phyloP scores from a whole-genome alignment of 805 yeast genomes.

The Debaryomyces tyrocola region DNA sequence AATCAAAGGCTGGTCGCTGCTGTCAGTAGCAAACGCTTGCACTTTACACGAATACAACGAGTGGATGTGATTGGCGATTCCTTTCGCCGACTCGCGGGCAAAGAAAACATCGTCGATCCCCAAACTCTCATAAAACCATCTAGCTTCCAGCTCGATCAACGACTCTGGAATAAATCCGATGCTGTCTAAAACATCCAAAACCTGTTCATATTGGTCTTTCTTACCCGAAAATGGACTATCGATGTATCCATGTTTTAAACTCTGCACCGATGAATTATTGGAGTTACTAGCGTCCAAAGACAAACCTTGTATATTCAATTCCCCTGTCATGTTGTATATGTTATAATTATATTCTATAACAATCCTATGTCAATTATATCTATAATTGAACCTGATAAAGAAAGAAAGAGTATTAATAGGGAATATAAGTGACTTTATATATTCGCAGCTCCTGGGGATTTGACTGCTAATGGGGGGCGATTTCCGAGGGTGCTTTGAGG shows the following conservation, averaged over 20 bases:
- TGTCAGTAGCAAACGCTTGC: conserved; percentile 58
- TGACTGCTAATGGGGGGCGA: too few relatives aligned
- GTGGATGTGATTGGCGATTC: conserved; percentile 80
- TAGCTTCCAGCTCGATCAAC: conserved; percentile 80
- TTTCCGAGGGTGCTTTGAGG: too few relatives aligned
- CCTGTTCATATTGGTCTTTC: conserved; percentile 75
- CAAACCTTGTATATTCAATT: conserved; percentile 21
- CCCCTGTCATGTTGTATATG: conserved; percentile 4
- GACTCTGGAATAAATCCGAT: conserved; percentile 89
- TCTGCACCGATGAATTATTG: conserved; percentile 29
- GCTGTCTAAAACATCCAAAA: conserved; percentile 75
- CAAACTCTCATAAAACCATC: conserved; percentile 82
- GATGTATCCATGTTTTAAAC: conserved; percentile 61
- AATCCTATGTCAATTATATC: background rate
- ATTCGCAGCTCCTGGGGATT: background rate
- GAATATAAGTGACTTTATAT: background rate
- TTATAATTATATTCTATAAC: background rate
- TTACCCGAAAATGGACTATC: conserved; percentile 77
- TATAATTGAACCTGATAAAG: background rate
- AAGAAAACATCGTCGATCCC: conserved; percentile 94
- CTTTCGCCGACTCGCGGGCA: conserved; percentile 78
- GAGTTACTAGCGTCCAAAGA: conserved; percentile 24
- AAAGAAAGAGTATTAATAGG: too few relatives aligned
- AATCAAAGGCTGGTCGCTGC: conserved; percentile 51
- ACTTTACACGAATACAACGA: conserved; percentile 91